Evolutionary conservation across 108 stramenopile species (phyloP), one percentile per base, ranked within the genome.

Genomic region (Cyclotella atomus): DNA sequence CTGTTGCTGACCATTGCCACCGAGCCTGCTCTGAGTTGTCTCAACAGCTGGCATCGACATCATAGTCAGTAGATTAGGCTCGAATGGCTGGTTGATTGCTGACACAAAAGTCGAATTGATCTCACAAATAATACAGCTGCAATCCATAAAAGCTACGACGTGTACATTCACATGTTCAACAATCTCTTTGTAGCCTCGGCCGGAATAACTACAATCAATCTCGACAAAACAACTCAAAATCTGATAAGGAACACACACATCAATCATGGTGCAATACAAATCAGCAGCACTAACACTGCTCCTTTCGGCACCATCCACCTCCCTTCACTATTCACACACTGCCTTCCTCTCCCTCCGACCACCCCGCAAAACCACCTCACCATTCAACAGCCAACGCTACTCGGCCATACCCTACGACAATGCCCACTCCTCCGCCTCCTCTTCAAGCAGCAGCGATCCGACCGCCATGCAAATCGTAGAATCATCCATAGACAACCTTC

Each of bases 401-500:
- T 75, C 73, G 9, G 73, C 80, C 38, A 68, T 81, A 30, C 80
- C 80, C 20, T 81, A 75, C 63, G 80, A 81, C 50, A 70, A 81
- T 20, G 56, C 44, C 5, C 45, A 57, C 8, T 68, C 75, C 8
- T 44, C 67, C 50, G 20, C 73, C 12, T 19, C 29, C 7, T 23
- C 21, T 2, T 35, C 67, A n/a, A 14, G 46, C 3, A 0, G 28
- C n/a, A 21, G 12, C 0, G 45, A 23, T 32, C n/a, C n/a, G n/a
- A 25, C 61, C 7, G 53, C 33, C 36, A 35, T 41, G 36, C 50
- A 54, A 25, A 25, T 23, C 1, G 36, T 38, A 38, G 36, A 45
- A 34, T 20, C 52, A 28, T 38, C 44, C 25, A 44, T 56, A 16
- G 28, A 44, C 28, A 30, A 43, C 20, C 2, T 45, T 9, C 45